These are phyloP conservation scores for Picea mariana DNA, from an alignment of 83 land plant species.

Conservation along the genomic window DNA sequence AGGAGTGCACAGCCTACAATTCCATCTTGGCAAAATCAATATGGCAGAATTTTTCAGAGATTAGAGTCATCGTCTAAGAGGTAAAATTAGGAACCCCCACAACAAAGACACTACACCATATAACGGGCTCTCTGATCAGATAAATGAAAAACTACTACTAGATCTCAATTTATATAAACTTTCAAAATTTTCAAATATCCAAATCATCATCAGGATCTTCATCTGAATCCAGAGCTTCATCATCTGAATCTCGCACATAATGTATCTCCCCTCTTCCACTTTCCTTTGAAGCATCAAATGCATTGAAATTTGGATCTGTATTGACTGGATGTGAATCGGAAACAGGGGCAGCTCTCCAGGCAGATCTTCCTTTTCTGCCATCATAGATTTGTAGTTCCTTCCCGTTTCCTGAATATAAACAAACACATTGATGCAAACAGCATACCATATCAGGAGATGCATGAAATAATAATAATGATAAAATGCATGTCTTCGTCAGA, in stretches of 20 bases:
- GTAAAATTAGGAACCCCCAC: too few relatives aligned
- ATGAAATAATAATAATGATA: background rate
- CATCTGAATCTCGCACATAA: conserved; percentile 92
- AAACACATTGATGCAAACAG: background rate
- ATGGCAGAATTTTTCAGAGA: too few relatives aligned
- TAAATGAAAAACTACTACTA: too few relatives aligned
- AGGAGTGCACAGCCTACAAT: too few relatives aligned
- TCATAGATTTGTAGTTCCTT: conserved; percentile 74
- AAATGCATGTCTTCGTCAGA: background rate
- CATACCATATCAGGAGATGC: background rate
- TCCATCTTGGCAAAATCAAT: too few relatives aligned
- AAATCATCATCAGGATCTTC: conserved; percentile 98
- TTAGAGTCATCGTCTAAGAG: too few relatives aligned
- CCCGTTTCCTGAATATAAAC: conserved; percentile 50
- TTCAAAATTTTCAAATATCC: conserved; percentile 53
- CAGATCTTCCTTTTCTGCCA: conserved; percentile 45
- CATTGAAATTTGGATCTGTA: background rate
- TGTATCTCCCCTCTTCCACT: conserved; percentile 68
- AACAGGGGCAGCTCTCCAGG: background rate
- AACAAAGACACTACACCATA: too few relatives aligned
- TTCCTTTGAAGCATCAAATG: conserved; percentile 6
- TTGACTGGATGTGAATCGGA: background rate
- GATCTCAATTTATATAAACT: too few relatives aligned
- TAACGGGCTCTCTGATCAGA: too few relatives aligned
- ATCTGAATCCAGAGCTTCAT: conserved; percentile 90